Conservation (phyloP, 768 basidiomycete genomes). For the Fistulinella prunicolor region DNA sequence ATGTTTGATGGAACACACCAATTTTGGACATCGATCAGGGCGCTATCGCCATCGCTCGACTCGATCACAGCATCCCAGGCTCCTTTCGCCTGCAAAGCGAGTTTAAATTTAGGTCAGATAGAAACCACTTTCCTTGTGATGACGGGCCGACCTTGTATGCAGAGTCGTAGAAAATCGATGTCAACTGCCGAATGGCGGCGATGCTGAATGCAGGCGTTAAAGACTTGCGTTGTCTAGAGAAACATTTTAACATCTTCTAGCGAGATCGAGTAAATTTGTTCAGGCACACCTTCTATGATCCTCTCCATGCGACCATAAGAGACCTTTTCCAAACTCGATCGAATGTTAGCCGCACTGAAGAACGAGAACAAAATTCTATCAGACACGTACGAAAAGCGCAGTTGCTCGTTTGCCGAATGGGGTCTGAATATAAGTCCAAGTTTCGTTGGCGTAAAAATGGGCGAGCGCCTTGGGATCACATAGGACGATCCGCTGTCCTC, state of each 20-base stretch:
- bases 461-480: constrained; percentile 38
- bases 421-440: constrained; percentile 39
- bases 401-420: constrained; percentile 2
- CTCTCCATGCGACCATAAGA: constrained; percentile 1
- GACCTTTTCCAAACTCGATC: constrained; percentile 15
- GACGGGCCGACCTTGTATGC: not conserved
- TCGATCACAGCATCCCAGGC: constrained; percentile 30
- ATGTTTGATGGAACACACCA: constrained; percentile 20
- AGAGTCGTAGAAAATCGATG: not conserved
- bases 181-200: not conserved
- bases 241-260: not conserved
- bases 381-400: constrained; percentile 10
- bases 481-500: constrained; percentile 5
- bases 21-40: constrained; percentile 36
- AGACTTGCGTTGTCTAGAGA: constrained; percentile 16
- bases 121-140: not conserved
- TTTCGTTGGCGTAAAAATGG: constrained; percentile 1
- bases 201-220: constrained; percentile 15
- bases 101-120: not conserved
- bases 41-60: constrained; percentile 8
- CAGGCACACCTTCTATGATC: not conserved
- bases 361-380: not conserved
- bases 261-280: not conserved
- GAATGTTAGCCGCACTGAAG: not conserved
- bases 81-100: not conserved